Base-by-base conservation (phyloP, 2,329 filamentous ascomycete genomes). In the Sporothrix brunneoviolacea region DNA sequence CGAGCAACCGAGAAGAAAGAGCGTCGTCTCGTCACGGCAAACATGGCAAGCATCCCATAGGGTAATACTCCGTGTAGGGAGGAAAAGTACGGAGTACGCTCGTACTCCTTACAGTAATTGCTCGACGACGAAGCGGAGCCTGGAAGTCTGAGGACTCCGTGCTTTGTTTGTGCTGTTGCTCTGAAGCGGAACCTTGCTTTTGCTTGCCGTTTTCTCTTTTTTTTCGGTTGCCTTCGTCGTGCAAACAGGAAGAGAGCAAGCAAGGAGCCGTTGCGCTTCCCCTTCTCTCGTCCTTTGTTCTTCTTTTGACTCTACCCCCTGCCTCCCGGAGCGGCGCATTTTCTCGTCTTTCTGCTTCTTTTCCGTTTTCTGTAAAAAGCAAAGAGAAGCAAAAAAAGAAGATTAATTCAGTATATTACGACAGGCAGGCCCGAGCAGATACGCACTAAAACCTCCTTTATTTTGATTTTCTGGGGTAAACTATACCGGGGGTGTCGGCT, bases 401-500 rank as follows among this genome's bases (percentile, higher is more conserved):
- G n/a, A n/a, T n/a, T n/a, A n/a, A 42, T 16, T n/a, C 15, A 24
- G 15, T 9, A 24, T 13, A 45, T 21, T 22, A 27, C 19, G n/a
- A 24, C 10, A 22, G 13, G 16, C 22, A 27, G 6, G 5, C 30
- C 18, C 33, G n/a, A 19, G 13, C 8, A 46, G 30, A 16, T 35
- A 30, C 10, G 30, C 30, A 40, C 36, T 48, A 48, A 40, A 32
- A 48, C 21, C 24, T 41, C 38, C 38, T 30, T 36, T 42, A 41
- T 40, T 43, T 37, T 32, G 37, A 46, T 51, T 47, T 47, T 42
- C 38, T 36, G 49, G 49, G 43, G 49, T 47, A 51, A 47, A 37
- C 35, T 45, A 18, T n/a, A n/a, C n/a, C n/a, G n/a, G n/a, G n/a
- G n/a, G n/a, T n/a, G n/a, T n/a, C n/a, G n/a, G n/a, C n/a, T n/a